Evolutionary conservation across 2,329 filamentous ascomycete species (phyloP), one percentile per base, ranked within the genome.

Genomic region (Didymella sp.): DNA sequence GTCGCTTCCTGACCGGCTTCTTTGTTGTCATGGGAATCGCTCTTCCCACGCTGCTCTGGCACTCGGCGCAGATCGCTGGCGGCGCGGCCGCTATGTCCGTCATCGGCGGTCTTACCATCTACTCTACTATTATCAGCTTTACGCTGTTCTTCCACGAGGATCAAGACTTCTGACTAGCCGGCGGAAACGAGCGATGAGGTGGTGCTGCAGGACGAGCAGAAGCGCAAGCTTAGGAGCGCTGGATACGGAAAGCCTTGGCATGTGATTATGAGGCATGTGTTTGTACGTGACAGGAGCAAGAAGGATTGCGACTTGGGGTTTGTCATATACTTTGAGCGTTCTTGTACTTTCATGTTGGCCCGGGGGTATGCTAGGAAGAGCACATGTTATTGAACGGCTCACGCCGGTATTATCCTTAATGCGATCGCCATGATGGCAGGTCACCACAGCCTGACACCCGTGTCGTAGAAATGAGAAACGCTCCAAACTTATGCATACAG

Each of bases 111-210:
- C 81, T 97, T 58, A 81, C 99, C 74, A 99, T 99, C 76, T 99
- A 99, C 79, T 91, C 92, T 55, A 99, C 95, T 45, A 97, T 99
- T 75, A 96, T 99, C 79, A 95, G 90, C 80, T 99, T 99, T 78
- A 89, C 90, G 65, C 90, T 97, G 87, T 99, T 98, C 81, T 99
- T 99, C 83, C 90, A 94, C 76, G 93, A 98, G 78, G 92, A 98
- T 76, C 90, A 96, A 74, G 95, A 98, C 70, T 99, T 98, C 77
- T 98, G 80, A 70, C 68, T 72, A 66, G 61, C 66, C 62, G 71
- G 67, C 60, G 65, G 60, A 51, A 64, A 59, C 46, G 63, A 70
- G 33, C 25, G 61, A 59, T 67, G 48, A 63, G 41, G 43, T 33
- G 22, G 38, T 9, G 25, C 31, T 9, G 33, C 12, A 21, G 19